phyloP scores from a whole-genome alignment of 352 stramenopile species.

The Phytophthora capsici region DNA sequence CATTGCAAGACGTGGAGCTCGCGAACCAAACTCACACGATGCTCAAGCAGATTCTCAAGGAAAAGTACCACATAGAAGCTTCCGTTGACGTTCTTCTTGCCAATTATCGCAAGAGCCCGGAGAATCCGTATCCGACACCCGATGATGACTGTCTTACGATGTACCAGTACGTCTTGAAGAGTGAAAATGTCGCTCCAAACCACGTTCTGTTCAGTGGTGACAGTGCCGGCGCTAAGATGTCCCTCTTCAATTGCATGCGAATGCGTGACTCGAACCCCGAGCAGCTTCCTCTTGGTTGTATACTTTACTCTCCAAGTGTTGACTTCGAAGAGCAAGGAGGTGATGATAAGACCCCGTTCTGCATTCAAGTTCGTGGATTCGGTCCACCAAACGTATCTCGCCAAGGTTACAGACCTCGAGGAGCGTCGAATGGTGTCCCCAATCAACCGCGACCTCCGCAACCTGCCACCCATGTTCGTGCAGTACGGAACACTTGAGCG shows the following conservation, averaged over 20 bases:
- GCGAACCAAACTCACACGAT: constrained; percentile 36
- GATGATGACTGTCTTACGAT: constrained; percentile 30
- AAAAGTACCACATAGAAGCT: constrained; percentile 25
- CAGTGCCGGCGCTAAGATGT: constrained; percentile 29
- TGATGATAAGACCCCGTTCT: constrained; percentile 30
- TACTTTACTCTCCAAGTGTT: constrained; percentile 31
- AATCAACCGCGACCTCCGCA: constrained; percentile 23
- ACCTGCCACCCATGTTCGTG: constrained; percentile 30
- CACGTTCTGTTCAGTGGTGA: constrained; percentile 29
- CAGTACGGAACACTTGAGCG: constrained; percentile 35
- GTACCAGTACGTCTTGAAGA: constrained; percentile 27
- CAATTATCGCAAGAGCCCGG: constrained; percentile 31
- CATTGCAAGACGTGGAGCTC: constrained; percentile 31
- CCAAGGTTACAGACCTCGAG: constrained; percentile 23
- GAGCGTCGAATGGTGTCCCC: constrained; percentile 24
- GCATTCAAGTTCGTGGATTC: constrained; percentile 29
- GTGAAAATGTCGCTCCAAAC: constrained; percentile 18
- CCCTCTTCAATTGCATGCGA: constrained; percentile 28
- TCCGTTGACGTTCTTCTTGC: constrained; percentile 29
- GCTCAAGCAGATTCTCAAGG: constrained; percentile 30
- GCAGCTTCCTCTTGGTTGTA: constrained; percentile 20
- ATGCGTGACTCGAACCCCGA: constrained; percentile 20
- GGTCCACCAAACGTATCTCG: constrained; percentile 30
- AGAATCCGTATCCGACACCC: constrained; percentile 30
- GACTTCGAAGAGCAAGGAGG: constrained; percentile 32